These are phyloP conservation scores for Gloeostereum incarnatum DNA, from an alignment of 768 basidiomycete species.

Conservation along the genomic window DNA sequence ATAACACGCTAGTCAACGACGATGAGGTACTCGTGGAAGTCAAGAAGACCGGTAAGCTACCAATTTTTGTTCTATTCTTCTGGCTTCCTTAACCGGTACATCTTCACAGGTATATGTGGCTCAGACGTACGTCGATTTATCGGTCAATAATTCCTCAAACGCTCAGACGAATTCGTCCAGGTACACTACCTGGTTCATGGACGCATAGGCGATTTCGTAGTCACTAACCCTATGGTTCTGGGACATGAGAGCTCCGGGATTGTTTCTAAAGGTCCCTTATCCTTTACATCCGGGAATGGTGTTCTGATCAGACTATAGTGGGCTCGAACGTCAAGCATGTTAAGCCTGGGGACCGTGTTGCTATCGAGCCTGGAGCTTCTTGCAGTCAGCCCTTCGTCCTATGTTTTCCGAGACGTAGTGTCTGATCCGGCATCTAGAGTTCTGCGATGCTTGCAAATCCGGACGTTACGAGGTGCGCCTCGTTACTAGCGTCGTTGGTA, in stretches of 20 bases:
- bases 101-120: constrained; percentile 70
- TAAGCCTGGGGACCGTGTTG: constrained; percentile 79
- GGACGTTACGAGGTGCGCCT: constrained; percentile 69
- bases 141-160: constrained; percentile 6
- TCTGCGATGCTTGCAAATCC: constrained; percentile 75
- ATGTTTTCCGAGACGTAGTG: constrained; percentile 2
- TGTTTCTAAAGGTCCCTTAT: constrained; percentile 47
- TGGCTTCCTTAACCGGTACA: constrained; percentile 4
- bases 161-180: constrained; percentile 23
- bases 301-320: constrained; percentile 28
- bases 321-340: constrained; percentile 69
- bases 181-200: constrained; percentile 78
- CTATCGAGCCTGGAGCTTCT: constrained; percentile 84
- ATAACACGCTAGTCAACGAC: constrained; percentile 37
- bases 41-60: constrained; percentile 73
- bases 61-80: constrained; percentile 1
- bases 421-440: constrained; percentile 1
- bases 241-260: constrained; percentile 91
- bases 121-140: constrained; percentile 53
- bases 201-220: constrained; percentile 71
- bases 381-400: constrained; percentile 40
- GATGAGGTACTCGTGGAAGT: constrained; percentile 83
- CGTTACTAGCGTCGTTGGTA: neutral
- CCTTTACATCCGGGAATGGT: neutral
- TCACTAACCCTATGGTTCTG: constrained; percentile 79